Conservation (phyloP, 139 green algal genomes). For the Dunaliella sp. region DNA sequence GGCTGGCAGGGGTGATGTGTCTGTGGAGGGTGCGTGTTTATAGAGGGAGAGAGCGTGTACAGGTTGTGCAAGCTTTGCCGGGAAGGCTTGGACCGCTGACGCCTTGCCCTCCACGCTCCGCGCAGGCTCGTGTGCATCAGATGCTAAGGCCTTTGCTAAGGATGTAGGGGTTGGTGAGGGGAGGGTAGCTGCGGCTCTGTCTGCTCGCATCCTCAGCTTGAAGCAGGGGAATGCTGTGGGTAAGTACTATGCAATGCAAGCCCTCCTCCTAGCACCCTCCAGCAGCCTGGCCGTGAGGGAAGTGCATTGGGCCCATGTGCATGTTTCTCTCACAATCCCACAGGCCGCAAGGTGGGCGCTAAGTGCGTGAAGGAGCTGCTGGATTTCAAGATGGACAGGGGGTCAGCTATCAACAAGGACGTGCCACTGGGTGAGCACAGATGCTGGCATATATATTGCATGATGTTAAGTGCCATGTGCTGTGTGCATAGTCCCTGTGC, state of each 20-base stretch:
- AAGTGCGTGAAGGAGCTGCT: conserved; percentile 40
- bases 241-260: conserved; percentile 14
- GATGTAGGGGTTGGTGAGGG: conserved; percentile 45
- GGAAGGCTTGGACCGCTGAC: too few relatives aligned
- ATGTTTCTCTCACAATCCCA: not conserved
- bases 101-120: too few relatives aligned
- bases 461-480: too few relatives aligned
- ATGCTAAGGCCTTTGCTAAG: conserved; percentile 50
- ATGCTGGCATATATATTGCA: too few relatives aligned
- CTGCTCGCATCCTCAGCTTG: conserved; percentile 35
- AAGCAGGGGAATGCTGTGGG: conserved; percentile 47
- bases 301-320: not conserved
- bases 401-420: conserved; percentile 78
- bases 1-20: conserved; percentile 32
- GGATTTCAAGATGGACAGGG: conserved; percentile 50
- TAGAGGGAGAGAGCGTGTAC: not conserved
- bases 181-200: conserved; percentile 40
- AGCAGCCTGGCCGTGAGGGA: not conserved
- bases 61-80: too few relatives aligned
- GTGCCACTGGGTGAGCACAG: conserved; percentile 54
- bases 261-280: not conserved
- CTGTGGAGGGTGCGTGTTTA: not conserved
- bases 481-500: too few relatives aligned
- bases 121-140: conserved; percentile 46
- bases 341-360: conserved; percentile 49